Evolutionary conservation across 139 green algal species (phyloP).

Genomic region (Zygnema circumcarinatum): DNA sequence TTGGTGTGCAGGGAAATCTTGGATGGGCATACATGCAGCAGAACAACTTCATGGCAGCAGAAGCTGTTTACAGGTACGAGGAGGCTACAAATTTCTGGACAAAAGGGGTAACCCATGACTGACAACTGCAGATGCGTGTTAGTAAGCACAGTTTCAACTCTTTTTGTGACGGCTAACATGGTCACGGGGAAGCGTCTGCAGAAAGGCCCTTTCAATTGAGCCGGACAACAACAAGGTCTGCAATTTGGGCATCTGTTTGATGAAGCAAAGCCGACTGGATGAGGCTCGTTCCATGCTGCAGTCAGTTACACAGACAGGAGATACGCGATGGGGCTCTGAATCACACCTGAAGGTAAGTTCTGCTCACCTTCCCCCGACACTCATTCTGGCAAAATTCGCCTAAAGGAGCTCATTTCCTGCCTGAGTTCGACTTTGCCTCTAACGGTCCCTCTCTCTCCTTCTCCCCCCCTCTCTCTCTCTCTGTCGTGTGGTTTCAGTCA

Average conservation of each 20-base stretch:
- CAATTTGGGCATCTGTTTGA: constrained; percentile 63
- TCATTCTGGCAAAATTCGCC: too few relatives aligned
- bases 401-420: too few relatives aligned
- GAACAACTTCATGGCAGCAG: constrained; percentile 49
- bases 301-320: constrained; percentile 37
- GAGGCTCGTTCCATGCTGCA: constrained; percentile 51
- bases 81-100: constrained; percentile 16
- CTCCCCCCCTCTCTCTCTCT: background rate
- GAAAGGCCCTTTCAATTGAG: constrained; percentile 57
- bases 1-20: constrained; percentile 55
- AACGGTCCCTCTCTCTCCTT: too few relatives aligned
- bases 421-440: too few relatives aligned
- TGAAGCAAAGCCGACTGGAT: constrained; percentile 56
- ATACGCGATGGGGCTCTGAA: constrained; percentile 51
- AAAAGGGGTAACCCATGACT: background rate
- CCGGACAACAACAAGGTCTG: constrained; percentile 64
- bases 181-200: constrained; percentile 18
- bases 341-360: constrained; percentile 50
- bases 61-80: constrained; percentile 63
- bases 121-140: background rate
- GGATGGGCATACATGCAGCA: constrained; percentile 65
- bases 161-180: too few relatives aligned
- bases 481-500: constrained; percentile 11
- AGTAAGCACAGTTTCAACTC: background rate
- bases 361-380: background rate